Evolutionary conservation across 352 stramenopile species (phyloP).

Genomic region (Thalassiosira hispida): DNA sequence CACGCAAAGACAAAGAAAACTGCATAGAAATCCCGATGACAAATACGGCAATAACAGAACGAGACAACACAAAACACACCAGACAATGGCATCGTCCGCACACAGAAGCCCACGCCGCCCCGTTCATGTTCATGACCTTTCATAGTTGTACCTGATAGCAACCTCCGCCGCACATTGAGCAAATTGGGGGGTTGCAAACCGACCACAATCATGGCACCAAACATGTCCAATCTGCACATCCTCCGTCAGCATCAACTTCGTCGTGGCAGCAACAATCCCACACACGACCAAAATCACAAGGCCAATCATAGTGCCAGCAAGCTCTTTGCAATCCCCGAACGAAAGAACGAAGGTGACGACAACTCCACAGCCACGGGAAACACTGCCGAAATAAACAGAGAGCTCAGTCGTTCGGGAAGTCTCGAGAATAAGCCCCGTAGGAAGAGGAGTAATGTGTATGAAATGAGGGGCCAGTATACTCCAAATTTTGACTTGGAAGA

Average conservation of each 20-base stretch:
- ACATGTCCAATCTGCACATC: not conserved
- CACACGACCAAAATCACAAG: not conserved
- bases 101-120: too few species aligned
- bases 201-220: not conserved
- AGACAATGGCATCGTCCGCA: too few species aligned
- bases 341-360: not conserved
- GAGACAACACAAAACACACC: too few species aligned
- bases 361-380: not conserved
- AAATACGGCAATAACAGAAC: too few species aligned
- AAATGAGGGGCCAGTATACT: too few species aligned
- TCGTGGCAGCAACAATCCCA: not conserved
- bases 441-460: not conserved
- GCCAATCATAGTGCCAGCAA: not conserved
- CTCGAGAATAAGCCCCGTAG: not conserved
- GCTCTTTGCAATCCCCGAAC: not conserved
- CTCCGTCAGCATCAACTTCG: not conserved
- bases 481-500: too few species aligned
- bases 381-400: not conserved
- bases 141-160: too few species aligned
- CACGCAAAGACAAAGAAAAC: too few species aligned
- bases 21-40: too few species aligned
- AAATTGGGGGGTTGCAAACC: too few species aligned
- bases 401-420: not conserved
- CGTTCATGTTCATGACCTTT: too few species aligned
- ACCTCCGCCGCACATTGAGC: too few species aligned